Base-by-base conservation (phyloP, 2,329 filamentous ascomycete genomes). In the Furcasterigmium furcatum region DNA sequence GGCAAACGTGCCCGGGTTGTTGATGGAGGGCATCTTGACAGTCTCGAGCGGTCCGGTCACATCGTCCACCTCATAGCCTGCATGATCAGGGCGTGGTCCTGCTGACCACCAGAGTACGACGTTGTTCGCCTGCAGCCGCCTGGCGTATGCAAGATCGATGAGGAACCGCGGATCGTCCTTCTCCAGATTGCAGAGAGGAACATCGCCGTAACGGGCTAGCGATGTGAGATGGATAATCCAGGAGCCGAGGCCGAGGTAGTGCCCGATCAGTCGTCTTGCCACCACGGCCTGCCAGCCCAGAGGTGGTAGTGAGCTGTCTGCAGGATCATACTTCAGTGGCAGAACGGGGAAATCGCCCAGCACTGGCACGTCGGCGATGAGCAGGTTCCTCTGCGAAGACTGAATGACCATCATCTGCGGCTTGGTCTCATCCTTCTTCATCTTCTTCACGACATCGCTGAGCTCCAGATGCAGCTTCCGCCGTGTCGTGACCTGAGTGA, bases 61-160 rank as follows among this genome's bases (percentile, higher is more conserved):
- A 63, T 97, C 90, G 58, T 99, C 95, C 50, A 86, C 88, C 63
- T 99, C 94, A 62, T 96, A 91, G 0, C 94, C 94, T 38, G 91
- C 94, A 66, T 99, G 94, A 61, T 99, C 94, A 2, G 95, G 94
- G 43, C 87, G 82, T 1, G 92, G 83, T 7, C 86, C 85, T 9
- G 82, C 77, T 16, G 92, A 97, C 94, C 94, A 99, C 94, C 94
- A 99, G 7, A 99, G 73, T 6, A 99, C 88, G 2, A 99, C 89
- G 46, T 91, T 91, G 60, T 92, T 96, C 53, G 88, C 86, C 59
- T 96, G 90, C 43, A 99, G 72, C 16, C 91, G 81, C 46, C 95
- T 79, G 1, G 94, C 94, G 62, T 97, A 99, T 1, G 92, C 88
- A 45, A 99, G 82, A 61, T 99, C 94, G 55, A 99, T 99, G 45